Evolutionary conservation across 257 asterid genomes (phyloP), one percentile per base, ranked within the genome.

Genomic region (Plantago ovata): DNA sequence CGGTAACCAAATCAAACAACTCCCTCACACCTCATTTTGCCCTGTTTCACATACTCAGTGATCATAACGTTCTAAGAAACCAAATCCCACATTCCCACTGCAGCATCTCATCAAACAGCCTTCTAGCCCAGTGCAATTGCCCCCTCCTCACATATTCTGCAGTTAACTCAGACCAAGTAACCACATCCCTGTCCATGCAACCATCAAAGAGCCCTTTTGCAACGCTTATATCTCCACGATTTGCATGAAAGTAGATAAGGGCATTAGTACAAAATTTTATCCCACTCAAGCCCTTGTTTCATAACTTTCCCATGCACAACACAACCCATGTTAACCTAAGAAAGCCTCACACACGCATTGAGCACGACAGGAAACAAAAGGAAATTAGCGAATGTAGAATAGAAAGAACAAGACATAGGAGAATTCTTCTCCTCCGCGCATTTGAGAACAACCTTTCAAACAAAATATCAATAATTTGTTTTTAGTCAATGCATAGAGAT

Each of bases 11-110:
- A 53, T 68, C 38, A 62, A 84, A 86, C 79, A 86, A 68, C 75
- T 81, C 84, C 69, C 68, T 52, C 5, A 90, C 90, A 62, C 56
- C 68, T 82, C 95, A 79, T 81, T 62, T 79, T 77, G 21, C 86
- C 82, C 36, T 74, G 86, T 69, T 84, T 84, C 58, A 76, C 80
- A 13, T 86, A 86, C 55, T 81, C 94, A 0, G 94, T 84, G 63
- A 86, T 77, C 87, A 86, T 84, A 53, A 86, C 90, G 51, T 84
- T 86, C 90, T 88, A 84, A 21, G 95, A 86, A 54, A 84, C 76
- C 80, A 81, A 62, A 63, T 86, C 95, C 76, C n/a, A n/a, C n/a
- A n/a, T n/a, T n/a, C n/a, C n/a, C 78, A 84, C 56, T 43, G 74
- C 3, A 85, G 86, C 84, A 77, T 86, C 53, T 63, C 84, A 69